Conservation (phyloP, 129 eudicot genomes). For the Mikania micrantha region DNA sequence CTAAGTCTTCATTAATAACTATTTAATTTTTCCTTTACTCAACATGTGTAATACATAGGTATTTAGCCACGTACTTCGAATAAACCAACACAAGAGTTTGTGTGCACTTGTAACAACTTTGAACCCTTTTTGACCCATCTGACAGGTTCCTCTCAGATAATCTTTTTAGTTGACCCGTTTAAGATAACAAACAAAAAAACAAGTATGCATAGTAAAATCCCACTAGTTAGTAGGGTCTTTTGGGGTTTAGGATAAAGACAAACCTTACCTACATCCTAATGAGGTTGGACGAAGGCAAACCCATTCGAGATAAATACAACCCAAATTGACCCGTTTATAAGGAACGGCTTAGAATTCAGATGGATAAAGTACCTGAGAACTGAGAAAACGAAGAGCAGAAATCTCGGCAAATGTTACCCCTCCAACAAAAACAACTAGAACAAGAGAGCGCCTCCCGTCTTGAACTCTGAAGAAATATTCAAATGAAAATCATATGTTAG, state of each 20-base stretch:
- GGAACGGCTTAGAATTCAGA: not conserved
- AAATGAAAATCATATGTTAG: not conserved
- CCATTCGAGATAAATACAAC: not conserved
- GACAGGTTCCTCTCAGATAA: not conserved
- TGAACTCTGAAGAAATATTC: conserved; percentile 39
- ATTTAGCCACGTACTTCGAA: too few species aligned
- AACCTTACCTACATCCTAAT: too few species aligned
- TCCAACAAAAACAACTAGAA: conserved; percentile 88
- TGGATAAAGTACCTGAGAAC: conserved; percentile 61
- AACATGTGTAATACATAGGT: too few species aligned
- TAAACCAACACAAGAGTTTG: not conserved
- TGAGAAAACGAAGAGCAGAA: conserved; percentile 93
- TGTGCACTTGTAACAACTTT: not conserved
- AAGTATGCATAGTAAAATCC: too few species aligned
- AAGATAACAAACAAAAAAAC: too few species aligned
- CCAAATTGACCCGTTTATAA: not conserved
- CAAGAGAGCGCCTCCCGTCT: conserved; percentile 79
- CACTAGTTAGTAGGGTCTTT: too few species aligned
- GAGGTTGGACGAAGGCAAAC: too few species aligned
- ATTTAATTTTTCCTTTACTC: too few species aligned
- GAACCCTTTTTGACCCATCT: not conserved
- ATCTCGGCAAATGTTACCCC: conserved; percentile 97
- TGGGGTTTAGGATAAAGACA: too few species aligned
- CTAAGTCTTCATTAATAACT: too few species aligned
- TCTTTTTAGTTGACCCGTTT: not conserved